Evolutionary conservation across 495 filamentous ascomycete species (phyloP), one percentile per base, ranked within the genome.

Genomic region (Cenococcum geophilum): DNA sequence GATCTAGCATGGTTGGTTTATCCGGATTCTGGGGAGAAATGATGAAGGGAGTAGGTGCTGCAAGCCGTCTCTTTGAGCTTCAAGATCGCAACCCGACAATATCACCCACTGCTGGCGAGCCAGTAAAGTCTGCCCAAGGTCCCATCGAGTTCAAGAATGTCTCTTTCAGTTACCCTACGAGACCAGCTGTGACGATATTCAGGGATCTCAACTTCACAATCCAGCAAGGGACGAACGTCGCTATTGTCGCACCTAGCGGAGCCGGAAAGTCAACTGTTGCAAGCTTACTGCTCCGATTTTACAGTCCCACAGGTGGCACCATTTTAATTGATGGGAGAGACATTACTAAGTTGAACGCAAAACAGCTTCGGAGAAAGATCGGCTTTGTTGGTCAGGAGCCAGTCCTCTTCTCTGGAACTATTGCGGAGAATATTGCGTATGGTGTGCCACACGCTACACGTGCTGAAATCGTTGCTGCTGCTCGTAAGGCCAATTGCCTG

Each of bases 31-130:
- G 96, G 77, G 96, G 91, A 10, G 93, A 98, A 72, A 82, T 98
- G 20, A 97, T 97, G 93, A 97, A 97, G 71, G 95, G 95, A 42
- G 93, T 96, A 22, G 93, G 93, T 66, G 93, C 93, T 40, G 95
- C 93, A 12, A 92, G 86, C 68, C 88, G 93, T 25, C 79, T 98
- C 6, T 98, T 98, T 70, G 93, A 98, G 71, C 80, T 98, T 5
- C 92, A 97, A 73, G 93, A 98, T 74, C 87, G 93, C 60, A 81
- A 95, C 47, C 86, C 91, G 0, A 87, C 83, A 1, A 97, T 97
- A 57, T 85, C 83, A 12, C 82, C 91, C 1, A 98, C 93, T 1
- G 82, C 85, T 37, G 93, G 93, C 57, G 66, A 77, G 20, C 84
- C 84, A 58, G 88, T 97, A 9, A 77, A 72, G 22, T 92, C 90